Conservation (phyloP, 2,329 filamentous ascomycete species). For the Fusarium praegraminearum region DNA sequence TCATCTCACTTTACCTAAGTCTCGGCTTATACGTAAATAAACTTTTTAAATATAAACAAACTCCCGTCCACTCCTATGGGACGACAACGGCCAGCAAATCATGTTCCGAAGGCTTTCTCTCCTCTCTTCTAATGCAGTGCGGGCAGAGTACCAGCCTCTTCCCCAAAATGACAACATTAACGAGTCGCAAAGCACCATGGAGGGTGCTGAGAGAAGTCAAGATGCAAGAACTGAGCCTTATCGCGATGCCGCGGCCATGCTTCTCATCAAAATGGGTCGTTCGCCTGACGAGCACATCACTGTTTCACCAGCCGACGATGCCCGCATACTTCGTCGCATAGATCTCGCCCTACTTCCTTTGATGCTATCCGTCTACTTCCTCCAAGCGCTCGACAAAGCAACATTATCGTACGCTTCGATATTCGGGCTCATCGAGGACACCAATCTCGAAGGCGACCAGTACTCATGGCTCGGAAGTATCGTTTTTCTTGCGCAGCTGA, state of each 20-base stretch:
- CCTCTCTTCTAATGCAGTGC: conserved; percentile 8
- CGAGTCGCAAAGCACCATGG: conserved; percentile 19
- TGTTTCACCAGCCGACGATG: conserved; percentile 52
- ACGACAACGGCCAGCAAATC: background rate
- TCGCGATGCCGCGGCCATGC: conserved; percentile 61
- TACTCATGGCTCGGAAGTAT: conserved; percentile 72
- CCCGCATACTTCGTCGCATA: conserved; percentile 54
- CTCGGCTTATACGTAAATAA: conserved; percentile 19
- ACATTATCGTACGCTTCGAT: conserved; percentile 72
- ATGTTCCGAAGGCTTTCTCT: conserved; percentile 40
- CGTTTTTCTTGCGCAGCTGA: conserved; percentile 69
- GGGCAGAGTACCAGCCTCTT: conserved; percentile 43
- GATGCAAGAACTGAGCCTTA: conserved; percentile 11
- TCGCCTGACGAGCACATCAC: conserved; percentile 51
- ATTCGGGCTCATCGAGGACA: conserved; percentile 71
- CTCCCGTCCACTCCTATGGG: conserved; percentile 26
- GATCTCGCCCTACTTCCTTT: conserved; percentile 57
- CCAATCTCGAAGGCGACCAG: conserved; percentile 67
- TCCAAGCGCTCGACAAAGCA: conserved; percentile 73
- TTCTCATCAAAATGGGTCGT: conserved; percentile 56
- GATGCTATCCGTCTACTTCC: conserved; percentile 71
- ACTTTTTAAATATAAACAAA: conserved; percentile 15
- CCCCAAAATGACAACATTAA: conserved; percentile 35
- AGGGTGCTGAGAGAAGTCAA: background rate
- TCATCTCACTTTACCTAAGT: background rate